Evolutionary conservation across 768 basidiomycete genomes (phyloP).

Genomic region (Gyrodon lividus): DNA sequence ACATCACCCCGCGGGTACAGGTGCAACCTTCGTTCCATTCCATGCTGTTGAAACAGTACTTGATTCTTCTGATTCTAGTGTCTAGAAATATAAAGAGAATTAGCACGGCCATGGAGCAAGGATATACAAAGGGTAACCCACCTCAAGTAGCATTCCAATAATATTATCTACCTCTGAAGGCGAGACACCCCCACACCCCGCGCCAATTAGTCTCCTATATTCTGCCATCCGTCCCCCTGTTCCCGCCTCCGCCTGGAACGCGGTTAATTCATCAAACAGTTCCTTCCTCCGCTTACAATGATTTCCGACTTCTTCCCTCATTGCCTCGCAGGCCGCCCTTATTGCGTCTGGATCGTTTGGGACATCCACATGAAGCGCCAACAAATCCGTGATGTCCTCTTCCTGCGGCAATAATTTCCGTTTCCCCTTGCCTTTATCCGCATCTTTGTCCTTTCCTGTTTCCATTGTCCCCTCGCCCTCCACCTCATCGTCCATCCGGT

Average conservation of each 20-base stretch:
- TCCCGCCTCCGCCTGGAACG: conserved; percentile 85
- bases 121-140: conserved; percentile 31
- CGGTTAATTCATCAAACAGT: conserved; percentile 73
- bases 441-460: conserved; percentile 39
- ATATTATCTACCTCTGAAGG: conserved; percentile 88
- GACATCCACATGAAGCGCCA: conserved; percentile 53
- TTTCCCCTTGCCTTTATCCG: conserved; percentile 54
- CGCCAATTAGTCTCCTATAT: conserved; percentile 84
- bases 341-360: conserved; percentile 58
- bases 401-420: conserved; percentile 46
- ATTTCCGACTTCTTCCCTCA: conserved; percentile 64
- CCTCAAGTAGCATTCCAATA: conserved; percentile 82
- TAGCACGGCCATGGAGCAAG: background rate
- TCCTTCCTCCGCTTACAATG: conserved; percentile 67
- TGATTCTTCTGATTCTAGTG: conserved; percentile 79
- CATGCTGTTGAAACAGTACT: conserved; percentile 51
- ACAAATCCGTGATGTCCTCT: conserved; percentile 66
- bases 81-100: conserved; percentile 41
- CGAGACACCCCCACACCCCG: conserved; percentile 85
- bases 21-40: conserved; percentile 32
- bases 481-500: conserved; percentile 46
- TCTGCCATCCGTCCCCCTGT: conserved; percentile 87
- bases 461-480: conserved; percentile 39
- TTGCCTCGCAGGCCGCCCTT: conserved; percentile 51
- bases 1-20: conserved; percentile 22